phyloP scores from a whole-genome alignment of 2,329 filamentous ascomycete species.

The Akanthomyces dipterigenus region DNA sequence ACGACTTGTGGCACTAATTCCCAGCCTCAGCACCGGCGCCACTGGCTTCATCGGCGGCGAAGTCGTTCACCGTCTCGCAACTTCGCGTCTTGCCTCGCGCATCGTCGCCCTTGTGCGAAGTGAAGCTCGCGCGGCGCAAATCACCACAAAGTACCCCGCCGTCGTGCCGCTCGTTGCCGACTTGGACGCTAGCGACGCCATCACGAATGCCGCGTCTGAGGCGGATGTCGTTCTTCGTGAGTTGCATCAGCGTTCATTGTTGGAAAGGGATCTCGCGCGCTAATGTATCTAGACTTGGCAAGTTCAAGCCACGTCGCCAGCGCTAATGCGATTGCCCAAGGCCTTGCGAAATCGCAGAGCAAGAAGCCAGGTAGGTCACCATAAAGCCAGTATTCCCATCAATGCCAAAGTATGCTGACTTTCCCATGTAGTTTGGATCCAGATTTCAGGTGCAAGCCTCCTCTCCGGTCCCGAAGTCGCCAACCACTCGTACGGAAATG shows the following conservation, averaged over 20 bases:
- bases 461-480: constrained; percentile 1
- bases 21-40: constrained; percentile 13
- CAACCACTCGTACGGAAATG: constrained; percentile 17
- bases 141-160: constrained; percentile 9
- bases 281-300: constrained; percentile 10
- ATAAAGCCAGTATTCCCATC: too few relatives aligned
- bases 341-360: constrained; percentile 29
- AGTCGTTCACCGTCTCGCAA: constrained; percentile 12
- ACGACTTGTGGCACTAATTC: not conserved
- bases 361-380: constrained; percentile 33
- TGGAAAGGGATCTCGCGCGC: constrained; percentile 23
- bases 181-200: constrained; percentile 32
- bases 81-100: constrained; percentile 14
- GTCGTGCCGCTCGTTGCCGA: constrained; percentile 31
- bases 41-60: constrained; percentile 20
- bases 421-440: constrained; percentile 26
- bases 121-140: constrained; percentile 14
- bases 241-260: constrained; percentile 14
- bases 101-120: constrained; percentile 15
- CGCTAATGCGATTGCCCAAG: constrained; percentile 33
- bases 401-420: constrained; percentile 1
- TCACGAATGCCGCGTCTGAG: constrained; percentile 38
- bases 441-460: constrained; percentile 7
- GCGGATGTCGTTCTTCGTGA: constrained; percentile 38
- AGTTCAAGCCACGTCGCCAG: constrained; percentile 7